phyloP scores from a whole-genome alignment of 306 rosid species.

The Begonia fuchsioides region DNA sequence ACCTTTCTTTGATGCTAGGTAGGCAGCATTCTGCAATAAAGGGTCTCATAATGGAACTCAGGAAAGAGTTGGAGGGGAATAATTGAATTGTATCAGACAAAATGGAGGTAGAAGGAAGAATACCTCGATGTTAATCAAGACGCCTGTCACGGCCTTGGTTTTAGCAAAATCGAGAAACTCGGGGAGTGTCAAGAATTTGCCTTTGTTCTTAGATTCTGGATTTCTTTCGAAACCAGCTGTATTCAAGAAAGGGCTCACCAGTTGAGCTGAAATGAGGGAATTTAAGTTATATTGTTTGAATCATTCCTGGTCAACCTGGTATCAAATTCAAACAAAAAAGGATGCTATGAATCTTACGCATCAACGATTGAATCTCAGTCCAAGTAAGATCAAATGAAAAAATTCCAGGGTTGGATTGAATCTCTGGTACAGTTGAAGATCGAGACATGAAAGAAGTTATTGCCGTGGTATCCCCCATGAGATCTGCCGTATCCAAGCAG shows the following conservation, averaged over 20 bases:
- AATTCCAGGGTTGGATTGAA: conserved; percentile 55
- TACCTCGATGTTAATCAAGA: conserved; percentile 51
- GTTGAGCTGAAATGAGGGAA: conserved; percentile 48
- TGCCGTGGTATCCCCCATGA: conserved; percentile 34
- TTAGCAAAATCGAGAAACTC: conserved; percentile 80
- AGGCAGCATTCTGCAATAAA: conserved; percentile 55
- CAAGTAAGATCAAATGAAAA: conserved; percentile 75
- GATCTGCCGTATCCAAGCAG: conserved; percentile 41
- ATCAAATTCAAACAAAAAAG: neutral
- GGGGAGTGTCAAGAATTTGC: conserved; percentile 42
- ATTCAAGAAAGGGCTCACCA: conserved; percentile 13
- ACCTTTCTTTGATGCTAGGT: conserved; percentile 58
- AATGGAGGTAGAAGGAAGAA: neutral
- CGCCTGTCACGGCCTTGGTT: conserved; percentile 51
- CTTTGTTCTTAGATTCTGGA: conserved; percentile 53
- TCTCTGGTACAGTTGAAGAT: conserved; percentile 38
- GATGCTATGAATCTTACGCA: conserved; percentile 34
- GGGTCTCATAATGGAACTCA: neutral
- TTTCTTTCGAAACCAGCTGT: conserved; percentile 24
- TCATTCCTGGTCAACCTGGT: neutral
- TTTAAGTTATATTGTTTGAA: neutral
- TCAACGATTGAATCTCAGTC: conserved; percentile 57
- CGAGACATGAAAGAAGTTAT: conserved; percentile 33
- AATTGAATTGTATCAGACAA: neutral
- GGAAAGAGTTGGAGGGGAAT: conserved; percentile 1